Base-by-base conservation (phyloP, 805 yeast species). In the Ogataea polymorpha region DNA sequence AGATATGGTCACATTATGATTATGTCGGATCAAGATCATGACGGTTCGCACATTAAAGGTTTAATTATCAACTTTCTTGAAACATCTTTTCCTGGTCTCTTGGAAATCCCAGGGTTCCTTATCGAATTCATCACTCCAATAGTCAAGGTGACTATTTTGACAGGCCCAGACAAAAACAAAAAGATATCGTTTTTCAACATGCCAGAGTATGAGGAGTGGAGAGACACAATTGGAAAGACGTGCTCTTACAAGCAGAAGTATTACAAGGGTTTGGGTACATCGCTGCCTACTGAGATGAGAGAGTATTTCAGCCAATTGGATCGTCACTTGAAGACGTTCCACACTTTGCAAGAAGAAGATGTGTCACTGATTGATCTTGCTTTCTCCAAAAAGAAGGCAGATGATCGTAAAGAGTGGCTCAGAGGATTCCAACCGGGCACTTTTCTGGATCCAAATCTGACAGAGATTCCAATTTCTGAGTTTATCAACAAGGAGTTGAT, bases 21-120 rank as follows among this genome's bases (percentile, higher is more conserved):
- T 60, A 93, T 93, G 98, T 89, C 99, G 6, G 99, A 93, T 84
- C 99, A 93, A 67, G 99, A 93, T 87, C 96, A 90, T 54, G 99
- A 93, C 74, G 99, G 99, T 46, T 85, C 96, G 13, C 99, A 93
- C 70, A 93, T 93, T 62, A 93, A 93, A 61, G 99, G 99, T 50
- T 74, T 93, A 51, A 77, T 93, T 43, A 93, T 93, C 56, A 93
- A 93, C 62, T 93, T 93, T 57, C 68, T 93, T 44, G 98, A 91
- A 62, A 77, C 91, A 4, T 84, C 96, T 23, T 93, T 93, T 68
- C 98, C 98, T 1, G 99, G 98, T 2, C 68, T 93, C 50, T 69
- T 93, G 23, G 85, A 83, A 44, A 76, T 91, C 37, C 96, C 97
- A 1, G 97, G 96, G 0, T 93, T 93, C 56, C 70, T 93, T 51